Conservation (phyloP, 2,329 filamentous ascomycete species). For the Aureobasidium sp. region DNA sequence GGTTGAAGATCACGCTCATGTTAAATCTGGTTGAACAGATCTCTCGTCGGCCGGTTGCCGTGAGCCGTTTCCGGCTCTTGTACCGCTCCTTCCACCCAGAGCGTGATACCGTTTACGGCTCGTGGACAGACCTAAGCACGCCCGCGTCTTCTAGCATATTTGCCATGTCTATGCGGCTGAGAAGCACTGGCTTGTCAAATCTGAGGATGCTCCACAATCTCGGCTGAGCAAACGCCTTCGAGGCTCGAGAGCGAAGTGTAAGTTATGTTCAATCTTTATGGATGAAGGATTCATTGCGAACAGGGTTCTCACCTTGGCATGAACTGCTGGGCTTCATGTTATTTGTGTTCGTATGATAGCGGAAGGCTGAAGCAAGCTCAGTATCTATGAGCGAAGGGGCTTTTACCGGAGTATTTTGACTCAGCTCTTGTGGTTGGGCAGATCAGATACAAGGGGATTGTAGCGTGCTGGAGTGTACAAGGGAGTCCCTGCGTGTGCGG, state of each 20-base stretch:
- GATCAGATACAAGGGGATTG: neutral
- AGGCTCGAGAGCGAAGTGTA: neutral
- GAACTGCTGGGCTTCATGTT: neutral
- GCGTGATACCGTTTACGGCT: neutral
- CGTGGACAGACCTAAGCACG: neutral
- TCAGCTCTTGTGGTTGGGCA: neutral
- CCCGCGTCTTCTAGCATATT: neutral
- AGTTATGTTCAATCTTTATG: neutral
- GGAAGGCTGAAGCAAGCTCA: neutral
- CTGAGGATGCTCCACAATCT: neutral
- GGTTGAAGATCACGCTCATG: neutral
- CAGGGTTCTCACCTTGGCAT: neutral
- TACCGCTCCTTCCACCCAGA: neutral
- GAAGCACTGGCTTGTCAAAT: neutral
- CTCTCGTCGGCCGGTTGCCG: neutral
- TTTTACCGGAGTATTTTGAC: neutral
- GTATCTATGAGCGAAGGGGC: neutral
- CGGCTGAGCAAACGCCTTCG: neutral
- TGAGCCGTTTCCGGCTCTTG: slow-evolving; percentile 2
- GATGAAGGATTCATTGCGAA: neutral
- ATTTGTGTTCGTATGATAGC: neutral
- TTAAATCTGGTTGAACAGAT: neutral
- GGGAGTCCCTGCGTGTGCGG: neutral
- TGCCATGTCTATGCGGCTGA: neutral
- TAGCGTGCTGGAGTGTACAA: neutral